These are phyloP conservation scores for Jacaranda copaia DNA, from an alignment of 257 asterid genomes.

Conservation along the genomic window DNA sequence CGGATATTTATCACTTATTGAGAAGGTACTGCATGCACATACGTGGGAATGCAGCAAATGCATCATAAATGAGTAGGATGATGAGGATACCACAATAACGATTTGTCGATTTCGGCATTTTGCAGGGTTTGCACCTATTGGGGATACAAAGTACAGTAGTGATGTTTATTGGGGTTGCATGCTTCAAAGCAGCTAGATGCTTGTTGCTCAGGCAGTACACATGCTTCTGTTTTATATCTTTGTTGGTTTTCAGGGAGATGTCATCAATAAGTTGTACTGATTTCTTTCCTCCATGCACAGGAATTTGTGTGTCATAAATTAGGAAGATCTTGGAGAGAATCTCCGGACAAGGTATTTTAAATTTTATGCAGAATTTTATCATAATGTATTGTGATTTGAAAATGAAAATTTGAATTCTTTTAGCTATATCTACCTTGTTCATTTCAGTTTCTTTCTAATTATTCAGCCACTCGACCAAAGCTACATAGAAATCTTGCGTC, in stretches of 20 bases:
- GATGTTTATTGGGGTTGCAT: slow-evolving; percentile 98
- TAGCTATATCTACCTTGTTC: slow-evolving; percentile 7
- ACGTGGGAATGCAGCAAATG: background rate
- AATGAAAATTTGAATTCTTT: background rate
- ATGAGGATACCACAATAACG: slow-evolving; percentile 2
- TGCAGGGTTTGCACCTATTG: slow-evolving; percentile 81
- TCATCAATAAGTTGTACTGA: slow-evolving; percentile 18
- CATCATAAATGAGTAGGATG: slow-evolving; percentile 1
- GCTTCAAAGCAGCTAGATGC: slow-evolving; percentile 99
- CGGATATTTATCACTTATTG: slow-evolving; percentile 86
- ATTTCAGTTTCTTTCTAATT: slow-evolving; percentile 32
- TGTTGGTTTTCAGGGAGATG: slow-evolving; percentile 24
- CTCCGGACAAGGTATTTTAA: slow-evolving; percentile 67
- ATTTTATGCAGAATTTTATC: background rate
- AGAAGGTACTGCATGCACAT: slow-evolving; percentile 59
- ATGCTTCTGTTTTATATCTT: slow-evolving; percentile 26
- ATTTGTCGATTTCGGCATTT: slow-evolving; percentile 18
- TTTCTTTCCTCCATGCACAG: slow-evolving; percentile 44
- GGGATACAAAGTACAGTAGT: slow-evolving; percentile 80
- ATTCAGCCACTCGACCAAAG: slow-evolving; percentile 72
- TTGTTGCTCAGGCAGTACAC: slow-evolving; percentile 85
- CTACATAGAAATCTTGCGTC: slow-evolving; percentile 75
- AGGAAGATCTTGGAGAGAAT: slow-evolving; percentile 96
- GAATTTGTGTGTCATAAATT: slow-evolving; percentile 79
- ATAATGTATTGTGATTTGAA: no score